A percentile compares a stretch with the other conserved stretches of the same genome.
Evolutionary conservation across 257 asterid species (phyloP).

Genomic region (Nicotiana otophora): DNA sequence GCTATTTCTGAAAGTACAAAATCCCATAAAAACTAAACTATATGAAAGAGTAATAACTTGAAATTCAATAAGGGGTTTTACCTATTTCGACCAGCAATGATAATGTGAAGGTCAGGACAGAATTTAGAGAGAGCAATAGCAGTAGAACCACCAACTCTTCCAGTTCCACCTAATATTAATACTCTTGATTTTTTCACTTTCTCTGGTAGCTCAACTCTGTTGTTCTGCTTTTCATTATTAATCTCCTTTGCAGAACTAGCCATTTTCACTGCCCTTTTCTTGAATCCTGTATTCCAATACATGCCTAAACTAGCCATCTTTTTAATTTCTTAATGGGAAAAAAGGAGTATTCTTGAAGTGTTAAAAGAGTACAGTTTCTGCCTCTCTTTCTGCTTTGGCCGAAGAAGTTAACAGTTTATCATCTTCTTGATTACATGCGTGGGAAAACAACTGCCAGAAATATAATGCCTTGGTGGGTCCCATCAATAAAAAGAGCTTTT

Average conservation of each 20-base stretch:
- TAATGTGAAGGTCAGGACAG: slow-evolving; percentile 60
- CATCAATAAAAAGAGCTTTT: neutral
- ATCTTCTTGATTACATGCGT: slow-evolving; percentile 1
- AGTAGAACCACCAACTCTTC: slow-evolving; percentile 97
- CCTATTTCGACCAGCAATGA: slow-evolving; percentile 86
- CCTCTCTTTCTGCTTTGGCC: neutral
- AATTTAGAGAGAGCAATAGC: slow-evolving; percentile 71
- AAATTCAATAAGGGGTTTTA: neutral
- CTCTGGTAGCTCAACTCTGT: slow-evolving; percentile 40
- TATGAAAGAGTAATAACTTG: neutral
- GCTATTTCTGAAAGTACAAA: neutral
- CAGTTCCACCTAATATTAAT: slow-evolving; percentile 87
- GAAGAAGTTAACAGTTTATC: neutral
- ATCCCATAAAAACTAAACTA: neutral
- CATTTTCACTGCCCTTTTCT: slow-evolving; percentile 20
- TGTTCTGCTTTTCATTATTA: slow-evolving; percentile 5
- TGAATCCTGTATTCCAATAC: slow-evolving; percentile 30
- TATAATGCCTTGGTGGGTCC: neutral
- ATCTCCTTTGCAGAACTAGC: slow-evolving; percentile 26
- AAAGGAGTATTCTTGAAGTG: neutral
- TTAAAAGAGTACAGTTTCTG: neutral
- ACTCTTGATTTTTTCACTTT: slow-evolving; percentile 53
- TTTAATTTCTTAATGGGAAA: neutral
- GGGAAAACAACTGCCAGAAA: neutral
- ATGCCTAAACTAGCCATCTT: slow-evolving; percentile 50